Percentiles rank a stretch among this genome's conserved stretches.
These are phyloP conservation scores for Dendrobium huoshanense DNA, from an alignment of 106 monocot genomes.

Conservation along the genomic window DNA sequence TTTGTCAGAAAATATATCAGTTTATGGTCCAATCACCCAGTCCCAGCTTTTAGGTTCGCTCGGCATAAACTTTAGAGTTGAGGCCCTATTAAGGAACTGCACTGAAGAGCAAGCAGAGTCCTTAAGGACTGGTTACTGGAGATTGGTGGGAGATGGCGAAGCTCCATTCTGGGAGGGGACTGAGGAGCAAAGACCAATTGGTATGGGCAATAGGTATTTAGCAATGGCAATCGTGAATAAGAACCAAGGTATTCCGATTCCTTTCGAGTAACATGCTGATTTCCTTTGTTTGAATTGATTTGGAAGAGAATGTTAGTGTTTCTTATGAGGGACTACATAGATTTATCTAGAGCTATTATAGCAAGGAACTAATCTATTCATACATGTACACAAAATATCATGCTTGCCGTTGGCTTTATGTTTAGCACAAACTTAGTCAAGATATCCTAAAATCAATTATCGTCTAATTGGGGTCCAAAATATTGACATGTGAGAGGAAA, in stretches of 20 bases:
- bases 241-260: conserved; percentile 76
- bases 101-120: conserved; percentile 75
- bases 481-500: no score
- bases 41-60: conserved; percentile 84
- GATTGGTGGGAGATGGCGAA: conserved; percentile 91
- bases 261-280: conserved; percentile 33
- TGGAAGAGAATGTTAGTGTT: background rate
- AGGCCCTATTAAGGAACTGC: conserved; percentile 77
- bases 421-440: no score
- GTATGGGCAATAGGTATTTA: conserved; percentile 79
- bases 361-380: no score
- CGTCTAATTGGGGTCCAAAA: no score
- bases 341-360: background rate
- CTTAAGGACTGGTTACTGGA: conserved; percentile 76
- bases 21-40: conserved; percentile 88
- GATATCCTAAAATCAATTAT: no score
- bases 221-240: conserved; percentile 96
- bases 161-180: conserved; percentile 98
- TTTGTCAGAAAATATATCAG: conserved; percentile 55
- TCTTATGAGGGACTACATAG: background rate
- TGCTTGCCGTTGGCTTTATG: no score
- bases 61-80: conserved; percentile 88
- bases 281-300: background rate
- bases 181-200: conserved; percentile 70
- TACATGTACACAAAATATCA: no score